Evolutionary conservation across 129 eudicot species (phyloP), one percentile per base, ranked within the genome.

Genomic region (Oenanthe sinensis): DNA sequence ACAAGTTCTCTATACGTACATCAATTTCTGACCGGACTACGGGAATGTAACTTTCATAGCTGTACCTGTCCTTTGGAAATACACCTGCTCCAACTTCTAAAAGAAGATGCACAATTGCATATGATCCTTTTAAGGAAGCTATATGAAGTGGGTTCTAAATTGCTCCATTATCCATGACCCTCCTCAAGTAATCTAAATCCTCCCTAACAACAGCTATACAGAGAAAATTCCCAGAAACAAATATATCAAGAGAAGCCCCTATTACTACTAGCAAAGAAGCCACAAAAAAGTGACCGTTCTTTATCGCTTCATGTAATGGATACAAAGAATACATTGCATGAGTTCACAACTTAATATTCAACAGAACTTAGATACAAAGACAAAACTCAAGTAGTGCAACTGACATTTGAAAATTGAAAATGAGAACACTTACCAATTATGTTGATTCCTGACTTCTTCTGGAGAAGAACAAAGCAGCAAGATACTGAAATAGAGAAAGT

Each of bases 111-210:
- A 86, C 79, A 40, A 76, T 79, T 39, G 68, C 46, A 77, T 82
- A 91, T 47, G 79, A 81, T 22, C 93, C 93, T 82, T 87, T 84
- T 58, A 93, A 85, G 62, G 90, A 88, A 63, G 91, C 90, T 60
- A 91, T 17, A 82, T 90, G 96, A 71, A 91, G 90, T 67, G 96
- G 93, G 10, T 89, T 88, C 74, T 89, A 86, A 33, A 71, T 83
- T 28, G 83, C 80, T 17, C 97, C 97, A 77, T 84, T 77, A 0
- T 67, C 79, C 84, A 87, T 62, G 76, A 85, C 76, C 80, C 87
- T 77, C 52, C 45, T 83, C n/a, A 91, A 28, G 44, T 87, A 82
- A 8, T 86, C 89, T 9, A 74, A 12, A 22, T 89, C 89, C 72
- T 85, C 82, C 36, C 80, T 81, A 74, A 85, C 87, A 82, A 87